These are phyloP conservation scores for Penicillium sp. DNA, from an alignment of 2,329 filamentous ascomycete species.

Conservation along the genomic window DNA sequence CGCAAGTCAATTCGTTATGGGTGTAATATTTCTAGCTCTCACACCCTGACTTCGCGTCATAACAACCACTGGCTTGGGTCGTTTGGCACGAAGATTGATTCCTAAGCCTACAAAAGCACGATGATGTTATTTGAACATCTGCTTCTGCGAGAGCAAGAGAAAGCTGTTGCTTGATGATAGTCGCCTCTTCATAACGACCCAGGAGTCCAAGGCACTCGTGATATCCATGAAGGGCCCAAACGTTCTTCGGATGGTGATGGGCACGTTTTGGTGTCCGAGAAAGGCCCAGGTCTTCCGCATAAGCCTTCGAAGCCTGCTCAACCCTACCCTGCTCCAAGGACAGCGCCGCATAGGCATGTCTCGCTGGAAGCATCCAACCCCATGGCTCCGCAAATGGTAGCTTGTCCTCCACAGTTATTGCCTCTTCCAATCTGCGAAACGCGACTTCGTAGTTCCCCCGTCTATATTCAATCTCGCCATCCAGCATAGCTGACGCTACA, in stretches of 20 bases:
- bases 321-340: constrained; percentile 64
- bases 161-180: constrained; percentile 52
- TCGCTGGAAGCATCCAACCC: constrained; percentile 75
- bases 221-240: constrained; percentile 73
- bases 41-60: neutral
- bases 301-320: constrained; percentile 58
- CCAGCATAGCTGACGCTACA: constrained; percentile 65
- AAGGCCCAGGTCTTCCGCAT: constrained; percentile 63
- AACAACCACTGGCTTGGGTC: constrained; percentile 7
- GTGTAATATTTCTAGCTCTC: neutral
- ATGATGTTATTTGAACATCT: constrained; percentile 60
- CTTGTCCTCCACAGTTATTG: constrained; percentile 61
- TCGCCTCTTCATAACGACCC: constrained; percentile 51
- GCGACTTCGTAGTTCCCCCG: constrained; percentile 58
- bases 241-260: constrained; percentile 68
- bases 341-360: constrained; percentile 70
- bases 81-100: constrained; percentile 3
- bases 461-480: constrained; percentile 73
- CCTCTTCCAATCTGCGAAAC: constrained; percentile 58
- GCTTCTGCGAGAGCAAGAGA: constrained; percentile 55
- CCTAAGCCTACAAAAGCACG: constrained; percentile 56
- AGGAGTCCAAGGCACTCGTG: constrained; percentile 66
- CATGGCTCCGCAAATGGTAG: constrained; percentile 72
- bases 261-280: constrained; percentile 61
- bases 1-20: constrained; percentile 19